Evolutionary conservation across 2,329 filamentous ascomycete species (phyloP).

Genomic region (Fusarium sp.): DNA sequence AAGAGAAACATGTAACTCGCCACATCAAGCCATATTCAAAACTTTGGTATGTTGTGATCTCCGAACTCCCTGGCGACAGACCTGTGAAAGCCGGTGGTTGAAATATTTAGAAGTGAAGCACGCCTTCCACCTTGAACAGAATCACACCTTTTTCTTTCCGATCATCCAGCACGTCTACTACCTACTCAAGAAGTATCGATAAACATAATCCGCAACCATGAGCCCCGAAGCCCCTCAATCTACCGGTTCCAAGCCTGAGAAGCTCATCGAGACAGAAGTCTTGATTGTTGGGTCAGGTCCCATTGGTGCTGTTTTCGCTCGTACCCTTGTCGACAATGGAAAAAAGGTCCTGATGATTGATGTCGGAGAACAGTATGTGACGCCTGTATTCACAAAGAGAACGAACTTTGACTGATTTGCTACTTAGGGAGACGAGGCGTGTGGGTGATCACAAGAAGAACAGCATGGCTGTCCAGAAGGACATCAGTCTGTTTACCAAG

Average conservation of each 20-base stretch:
- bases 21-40: background rate
- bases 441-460: conserved; percentile 13
- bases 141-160: background rate
- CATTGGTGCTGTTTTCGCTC: conserved; percentile 9
- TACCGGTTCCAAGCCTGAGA: background rate
- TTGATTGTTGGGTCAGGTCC: conserved; percentile 8
- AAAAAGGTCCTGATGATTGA: conserved; percentile 14
- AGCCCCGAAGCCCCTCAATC: background rate
- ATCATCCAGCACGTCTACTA: background rate
- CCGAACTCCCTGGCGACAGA: background rate
- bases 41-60: background rate
- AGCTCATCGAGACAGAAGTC: background rate
- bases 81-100: background rate
- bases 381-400: no score
- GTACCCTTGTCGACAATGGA: background rate
- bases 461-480: conserved; percentile 13
- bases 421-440: background rate
- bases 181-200: background rate
- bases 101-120: background rate
- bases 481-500: conserved; percentile 14
- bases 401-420: background rate
- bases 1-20: background rate
- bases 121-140: background rate
- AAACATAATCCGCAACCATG: background rate
- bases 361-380: conserved; percentile 1